Percentiles rank a stretch among this genome's conserved stretches.
Evolutionary conservation across 2,329 filamentous ascomycete species (phyloP).

Genomic region (Clonostachys chloroleuca): DNA sequence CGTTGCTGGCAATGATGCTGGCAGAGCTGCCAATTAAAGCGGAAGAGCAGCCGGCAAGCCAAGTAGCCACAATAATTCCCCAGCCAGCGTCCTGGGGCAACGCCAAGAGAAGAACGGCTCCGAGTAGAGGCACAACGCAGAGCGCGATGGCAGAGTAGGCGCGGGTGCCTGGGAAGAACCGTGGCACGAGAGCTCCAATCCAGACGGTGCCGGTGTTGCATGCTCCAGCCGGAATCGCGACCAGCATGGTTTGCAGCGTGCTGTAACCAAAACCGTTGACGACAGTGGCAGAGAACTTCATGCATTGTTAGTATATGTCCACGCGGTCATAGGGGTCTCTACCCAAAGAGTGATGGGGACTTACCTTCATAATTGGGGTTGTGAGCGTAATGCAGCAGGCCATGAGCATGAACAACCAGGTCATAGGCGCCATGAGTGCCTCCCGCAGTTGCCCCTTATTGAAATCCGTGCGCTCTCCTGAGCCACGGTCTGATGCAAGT

Average conservation of each 20-base stretch:
- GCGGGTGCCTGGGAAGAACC: slow-evolving; percentile 8
- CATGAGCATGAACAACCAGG: slow-evolving; percentile 55
- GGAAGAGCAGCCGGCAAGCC: slow-evolving; percentile 12
- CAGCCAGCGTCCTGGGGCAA: slow-evolving; percentile 9
- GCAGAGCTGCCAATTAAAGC: slow-evolving; percentile 9
- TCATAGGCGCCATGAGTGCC: slow-evolving; percentile 53
- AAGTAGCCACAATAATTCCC: slow-evolving; percentile 15
- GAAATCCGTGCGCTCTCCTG: slow-evolving; percentile 35
- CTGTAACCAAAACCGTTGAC: slow-evolving; percentile 8
- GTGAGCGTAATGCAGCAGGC: slow-evolving; percentile 12
- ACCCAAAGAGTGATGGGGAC: no score
- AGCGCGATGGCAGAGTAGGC: slow-evolving; percentile 5
- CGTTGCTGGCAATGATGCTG: slow-evolving; percentile 16
- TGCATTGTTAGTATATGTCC: neutral
- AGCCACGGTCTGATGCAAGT: slow-evolving; percentile 42
- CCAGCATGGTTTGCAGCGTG: slow-evolving; percentile 4
- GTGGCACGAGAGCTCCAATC: slow-evolving; percentile 10
- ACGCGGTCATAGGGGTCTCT: neutral
- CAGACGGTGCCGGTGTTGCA: slow-evolving; percentile 2
- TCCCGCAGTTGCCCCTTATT: slow-evolving; percentile 56
- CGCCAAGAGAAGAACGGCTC: slow-evolving; percentile 4
- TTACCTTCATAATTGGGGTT: slow-evolving; percentile 11
- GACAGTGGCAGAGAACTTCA: slow-evolving; percentile 1
- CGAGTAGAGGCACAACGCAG: neutral
- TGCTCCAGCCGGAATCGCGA: slow-evolving; percentile 4